Base-by-base conservation (phyloP, 1,284 basidiomycete species). In the Chalciporus piperatoides region DNA sequence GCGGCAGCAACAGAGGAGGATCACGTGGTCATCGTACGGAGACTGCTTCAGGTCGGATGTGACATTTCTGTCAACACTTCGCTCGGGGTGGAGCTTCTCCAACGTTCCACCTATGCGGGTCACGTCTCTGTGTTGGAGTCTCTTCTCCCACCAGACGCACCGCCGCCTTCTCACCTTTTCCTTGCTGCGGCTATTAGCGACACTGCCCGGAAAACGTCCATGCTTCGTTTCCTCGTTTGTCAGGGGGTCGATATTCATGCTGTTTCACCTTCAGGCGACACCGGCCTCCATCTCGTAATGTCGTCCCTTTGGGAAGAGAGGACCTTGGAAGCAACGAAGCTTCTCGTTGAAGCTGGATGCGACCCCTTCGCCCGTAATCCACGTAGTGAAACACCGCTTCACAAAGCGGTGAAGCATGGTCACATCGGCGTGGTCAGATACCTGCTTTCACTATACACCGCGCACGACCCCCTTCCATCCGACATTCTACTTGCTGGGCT, bases 141-240 rank as follows among this genome's bases (percentile, higher is more conserved):
- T 9, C 15, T 51, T 2, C 43, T 56, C 4, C 28, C 40, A 0
- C 19, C 8, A 7, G 6, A 33, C 0, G 6, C 41, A 21, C 4
- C 11, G 1, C 19, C 58, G 0, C 58, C 56, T 6, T 9, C 38
- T 0, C 24, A 48, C 27, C 56, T 59, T 10, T 15, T 60, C 2
- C 38, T 58, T 11, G n/a, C 45, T 12, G 56, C 47, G 0, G 30
- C 25, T 6, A 3, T 11, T 28, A n/a, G 24, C 32, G 3, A 2
- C 2, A 19, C 10, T 2, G 5, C 25, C 12, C 28, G 28, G 2
- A 35, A 35, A 35, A 2, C 27, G 0, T 33, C 33, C 8, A 47
- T 52, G 27, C 46, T 58, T 41, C 33, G 2, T 15, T n/a, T 56
- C 14, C 27, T 33, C 3, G 30, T 56, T n/a, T 7, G 9, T 4